Base-by-base conservation (phyloP, 1,284 basidiomycete species). In the Fomitopsis schrenkii region DNA sequence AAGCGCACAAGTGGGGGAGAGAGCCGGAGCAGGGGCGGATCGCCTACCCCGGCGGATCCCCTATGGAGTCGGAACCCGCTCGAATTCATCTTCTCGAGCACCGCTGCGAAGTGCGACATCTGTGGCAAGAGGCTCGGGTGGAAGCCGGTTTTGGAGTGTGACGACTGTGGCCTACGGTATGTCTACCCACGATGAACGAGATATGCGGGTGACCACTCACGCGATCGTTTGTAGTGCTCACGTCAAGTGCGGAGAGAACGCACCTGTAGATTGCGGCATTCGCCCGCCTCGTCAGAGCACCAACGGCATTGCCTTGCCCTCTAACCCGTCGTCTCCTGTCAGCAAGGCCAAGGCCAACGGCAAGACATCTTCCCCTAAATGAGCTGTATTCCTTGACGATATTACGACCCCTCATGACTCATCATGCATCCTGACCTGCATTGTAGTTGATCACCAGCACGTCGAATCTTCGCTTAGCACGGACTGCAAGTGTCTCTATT, bases 61-160 rank as follows among this genome's bases (percentile, higher is more conserved):
- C 76, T 80, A 0, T 91, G 88, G 88, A 90, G 84, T 67, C 56
- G 88, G 87, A 90, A 84, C 88, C 91, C 68, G 12, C 79, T 94
- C 55, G 91, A 93, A 55, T 79, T 93, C 66, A 83, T 94, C 69
- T 90, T 89, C 73, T 86, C 85, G 14, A 87, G 85, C 69, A 85
- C 83, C 5, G 83, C 84, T 2, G 81, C 85, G 48, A 94, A 90
- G 71, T 96, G 94, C 70, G 90, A 92, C 71, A 79, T 94, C 9
- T 96, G 94, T 70, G 70, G 73, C 55, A 95, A 94, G 79, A 79
- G 90, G 55, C 79, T 96, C 53, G 93, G 93, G 15, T 90, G 90
- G 85, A 93, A 94, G 70, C 87, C 91, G 22, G 85, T 90, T 35
- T 75, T 96, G 35, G 87, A 93, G 69, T 96, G 94, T 72, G 94